Evolutionary conservation across 2,329 filamentous ascomycete genomes (phyloP).

Genomic region (Chaetomiaceae sp.): DNA sequence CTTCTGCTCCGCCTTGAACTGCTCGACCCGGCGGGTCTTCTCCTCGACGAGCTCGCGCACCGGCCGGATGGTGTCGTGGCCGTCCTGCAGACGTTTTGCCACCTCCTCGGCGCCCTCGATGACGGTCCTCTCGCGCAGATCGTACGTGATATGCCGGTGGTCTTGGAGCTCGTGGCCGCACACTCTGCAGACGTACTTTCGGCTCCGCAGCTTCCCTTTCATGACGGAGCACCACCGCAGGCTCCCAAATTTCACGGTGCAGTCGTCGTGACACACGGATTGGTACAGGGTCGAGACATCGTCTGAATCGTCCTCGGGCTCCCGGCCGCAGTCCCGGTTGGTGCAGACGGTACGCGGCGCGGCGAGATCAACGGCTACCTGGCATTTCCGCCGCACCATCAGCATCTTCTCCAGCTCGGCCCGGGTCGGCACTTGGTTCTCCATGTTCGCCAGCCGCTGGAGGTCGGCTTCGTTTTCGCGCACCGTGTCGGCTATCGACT

Average conservation of each 20-base stretch:
- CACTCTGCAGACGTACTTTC: slow-evolving; percentile 25
- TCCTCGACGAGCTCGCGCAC: no score
- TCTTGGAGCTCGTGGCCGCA: slow-evolving; percentile 37
- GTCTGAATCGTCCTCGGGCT: slow-evolving; percentile 19
- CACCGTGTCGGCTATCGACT: slow-evolving; percentile 33
- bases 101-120: no score
- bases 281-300: slow-evolving; percentile 29
- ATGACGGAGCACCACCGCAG: slow-evolving; percentile 22
- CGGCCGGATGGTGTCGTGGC: slow-evolving; percentile 15
- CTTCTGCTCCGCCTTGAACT: slow-evolving; percentile 32
- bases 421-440: slow-evolving; percentile 27
- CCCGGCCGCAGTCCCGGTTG: slow-evolving; percentile 28
- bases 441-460: slow-evolving; percentile 25
- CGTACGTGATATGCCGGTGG: neutral
- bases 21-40: slow-evolving; percentile 26
- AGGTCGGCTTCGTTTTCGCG: slow-evolving; percentile 31
- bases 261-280: slow-evolving; percentile 28
- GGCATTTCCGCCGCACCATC: slow-evolving; percentile 27
- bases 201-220: neutral
- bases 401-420: slow-evolving; percentile 29
- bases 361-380: slow-evolving; percentile 26
- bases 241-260: slow-evolving; percentile 29
- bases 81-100: slow-evolving; percentile 27
- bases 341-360: slow-evolving; percentile 33
- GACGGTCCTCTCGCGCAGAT: slow-evolving; percentile 27